These are phyloP conservation scores for Ogataea methylovora DNA, from an alignment of 805 yeast genomes.

Conservation along the genomic window DNA sequence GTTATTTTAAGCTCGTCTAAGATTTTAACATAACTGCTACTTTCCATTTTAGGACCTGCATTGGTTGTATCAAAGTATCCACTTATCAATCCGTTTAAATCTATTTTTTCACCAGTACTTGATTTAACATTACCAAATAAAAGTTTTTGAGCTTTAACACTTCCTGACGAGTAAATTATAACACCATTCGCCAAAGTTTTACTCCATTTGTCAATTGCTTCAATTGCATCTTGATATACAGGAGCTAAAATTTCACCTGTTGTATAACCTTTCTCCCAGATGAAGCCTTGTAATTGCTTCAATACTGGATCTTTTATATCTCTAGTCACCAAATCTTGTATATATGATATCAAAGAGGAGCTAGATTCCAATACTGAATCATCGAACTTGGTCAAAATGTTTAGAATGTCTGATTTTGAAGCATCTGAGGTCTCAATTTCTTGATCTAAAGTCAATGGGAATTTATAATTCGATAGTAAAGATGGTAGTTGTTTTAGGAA, in stretches of 20 bases:
- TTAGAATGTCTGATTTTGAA: conserved; percentile 26
- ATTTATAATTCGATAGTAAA: conserved; percentile 23
- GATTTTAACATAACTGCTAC: conserved; percentile 53
- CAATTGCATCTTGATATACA: conserved; percentile 63
- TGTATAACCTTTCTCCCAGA: conserved; percentile 78
- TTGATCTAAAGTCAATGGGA: conserved; percentile 24
- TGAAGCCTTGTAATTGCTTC: conserved; percentile 73
- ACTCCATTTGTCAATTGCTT: conserved; percentile 39
- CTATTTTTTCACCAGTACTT: conserved; percentile 22
- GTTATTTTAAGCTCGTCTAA: conserved; percentile 23
- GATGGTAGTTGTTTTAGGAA: conserved; percentile 47
- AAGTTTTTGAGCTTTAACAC: conserved; percentile 78
- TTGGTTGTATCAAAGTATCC: conserved; percentile 85
- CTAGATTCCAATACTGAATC: too few species aligned
- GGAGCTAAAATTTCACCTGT: conserved; percentile 76
- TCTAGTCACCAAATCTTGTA: conserved; percentile 45
- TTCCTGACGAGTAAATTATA: conserved; percentile 84
- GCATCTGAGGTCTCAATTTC: conserved; percentile 1
- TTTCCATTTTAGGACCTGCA: conserved; percentile 63
- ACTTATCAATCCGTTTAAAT: conserved; percentile 43
- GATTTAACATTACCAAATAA: conserved; percentile 58
- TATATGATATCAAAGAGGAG: too few species aligned
- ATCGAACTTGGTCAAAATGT: too few species aligned
- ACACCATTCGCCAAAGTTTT: conserved; percentile 24
- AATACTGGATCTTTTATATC: conserved; percentile 76